Evolutionary conservation across 2,329 filamentous ascomycete species (phyloP).

Genomic region (Penicillium sp.): DNA sequence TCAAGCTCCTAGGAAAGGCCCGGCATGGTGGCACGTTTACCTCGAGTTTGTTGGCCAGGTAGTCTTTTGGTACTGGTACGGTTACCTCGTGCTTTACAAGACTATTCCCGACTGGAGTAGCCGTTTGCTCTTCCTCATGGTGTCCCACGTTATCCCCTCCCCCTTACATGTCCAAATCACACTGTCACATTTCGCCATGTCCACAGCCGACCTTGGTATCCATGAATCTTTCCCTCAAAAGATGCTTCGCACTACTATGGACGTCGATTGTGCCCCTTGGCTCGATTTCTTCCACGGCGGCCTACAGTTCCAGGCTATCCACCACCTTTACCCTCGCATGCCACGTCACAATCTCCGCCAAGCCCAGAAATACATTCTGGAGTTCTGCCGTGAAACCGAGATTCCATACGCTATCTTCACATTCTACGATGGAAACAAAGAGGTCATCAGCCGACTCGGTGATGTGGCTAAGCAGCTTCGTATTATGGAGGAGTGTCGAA

Average conservation of each 20-base stretch:
- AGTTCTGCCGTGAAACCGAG: constrained; percentile 80
- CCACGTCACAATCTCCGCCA: constrained; percentile 81
- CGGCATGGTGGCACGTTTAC: constrained; percentile 81
- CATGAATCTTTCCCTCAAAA: constrained; percentile 86
- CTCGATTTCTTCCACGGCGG: constrained; percentile 88
- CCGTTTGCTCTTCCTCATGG: constrained; percentile 74
- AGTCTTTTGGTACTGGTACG: constrained; percentile 87
- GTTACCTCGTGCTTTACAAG: constrained; percentile 77
- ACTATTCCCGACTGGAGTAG: constrained; percentile 70
- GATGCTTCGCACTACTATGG: constrained; percentile 93
- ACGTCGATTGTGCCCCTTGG: constrained; percentile 86
- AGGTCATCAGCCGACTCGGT: constrained; percentile 75
- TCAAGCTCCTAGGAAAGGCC: constrained; percentile 72
- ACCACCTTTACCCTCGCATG: constrained; percentile 82
- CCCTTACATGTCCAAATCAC: constrained; percentile 89
- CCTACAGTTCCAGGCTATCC: constrained; percentile 86
- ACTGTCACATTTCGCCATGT: constrained; percentile 92
- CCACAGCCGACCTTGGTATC: constrained; percentile 80
- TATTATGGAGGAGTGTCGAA: constrained; percentile 76
- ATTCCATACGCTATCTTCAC: constrained; percentile 87
- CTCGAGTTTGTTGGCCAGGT: constrained; percentile 76
- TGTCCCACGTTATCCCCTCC: constrained; percentile 80
- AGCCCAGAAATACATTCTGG: constrained; percentile 74
- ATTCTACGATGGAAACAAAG: constrained; percentile 80
- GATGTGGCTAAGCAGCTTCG: constrained; percentile 80